Evolutionary conservation across 2,329 filamentous ascomycete species (phyloP), one percentile per base, ranked within the genome.

Genomic region (Aspergillus ochraceoroseus): DNA sequence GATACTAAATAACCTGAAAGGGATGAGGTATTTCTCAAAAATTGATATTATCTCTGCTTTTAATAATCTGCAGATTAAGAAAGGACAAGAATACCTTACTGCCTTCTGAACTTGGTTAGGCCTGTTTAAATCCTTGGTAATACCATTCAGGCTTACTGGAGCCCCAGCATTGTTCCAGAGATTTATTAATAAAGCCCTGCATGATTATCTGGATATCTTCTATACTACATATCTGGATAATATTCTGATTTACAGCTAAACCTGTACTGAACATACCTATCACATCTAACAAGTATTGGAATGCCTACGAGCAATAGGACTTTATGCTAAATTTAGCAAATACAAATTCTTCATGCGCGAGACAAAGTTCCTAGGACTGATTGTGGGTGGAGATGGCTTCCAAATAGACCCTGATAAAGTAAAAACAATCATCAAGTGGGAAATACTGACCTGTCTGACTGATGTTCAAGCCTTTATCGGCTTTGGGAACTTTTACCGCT

Each of bases 191-290:
- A 13, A 12, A 6, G 13, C 19, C n/a, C 13, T 41, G 2, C 22
- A 27, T 7, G 38, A 45, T 11, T 34, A 43, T 46, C 30, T 57
- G 5, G 15, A 48, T 27, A 43, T 4, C 3, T 44, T 41, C 15
- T 18, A 15, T 3, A 29, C 54, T 17, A 49, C 49, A 12, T 62
- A 59, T 37, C 22, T 62, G 22, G 48, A 62, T 44, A 42, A 62
- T 43, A 54, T 62, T 12, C 35, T 62, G 1, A 54, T 62, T 31
- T 60, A 49, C 35, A 46, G 12, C 7, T 22, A 43, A 2, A 26
- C 32, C 18, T 13, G 29, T 7, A 7, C 23, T 0, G 5, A 41
- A 9, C 25, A 47, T 26, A 1, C 26, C 7, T 7, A 32, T 1
- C 29, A 47, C 25, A 15, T 47, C 2, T 15, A 13, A 7, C 30